Evolutionary conservation across 495 filamentous ascomycete genomes (phyloP), one percentile per base, ranked within the genome.

Genomic region (Tuber borchii): DNA sequence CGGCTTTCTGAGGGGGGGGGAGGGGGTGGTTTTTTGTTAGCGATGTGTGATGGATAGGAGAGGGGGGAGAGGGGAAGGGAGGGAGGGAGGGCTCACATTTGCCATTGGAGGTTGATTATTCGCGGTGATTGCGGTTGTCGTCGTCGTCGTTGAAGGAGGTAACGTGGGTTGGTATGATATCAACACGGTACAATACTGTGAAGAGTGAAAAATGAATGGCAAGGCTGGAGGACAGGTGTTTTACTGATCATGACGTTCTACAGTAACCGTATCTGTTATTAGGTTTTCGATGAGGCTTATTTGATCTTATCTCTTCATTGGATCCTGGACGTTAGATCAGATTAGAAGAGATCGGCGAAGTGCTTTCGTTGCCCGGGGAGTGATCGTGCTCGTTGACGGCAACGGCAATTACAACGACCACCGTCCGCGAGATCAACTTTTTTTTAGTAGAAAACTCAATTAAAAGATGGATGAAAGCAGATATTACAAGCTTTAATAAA

Each of bases 1-100:
- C 90, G 76, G 96, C 94, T 92, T 97, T 99, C 88, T 98, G 86
- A 48, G 39, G 39, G 37, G 3, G 20, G 48, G 42, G 31, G 48
- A 34, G 31, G 44, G 26, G 37, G 77, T 74, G 74, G 73, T 70
- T 65, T 61, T 14, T 51, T 2, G n/a, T 42, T 3, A 16, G 39
- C 19, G 61, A 51, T 56, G 71, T 6, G 34, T 22, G 43, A 42
- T 9, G 4, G 40, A 46, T n/a, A 37, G 34, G 51, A 34, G 26
- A 9, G 34, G 2, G 19, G 0, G 8, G 14, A n/a, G 45, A 22
- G 39, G 26, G 43, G 19, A 17, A 17, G 37, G n/a, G 22, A 9
- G 12, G 43, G n/a, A n/a, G n/a, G 40, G 34, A 10, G 40, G 26
- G 40, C 65, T 45, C 76, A 82, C 80, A 44, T 82, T 82, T 56